A percentile compares a stretch with the other conserved stretches of the same genome.
phyloP scores from a whole-genome alignment of 2,329 filamentous ascomycete genomes.

The Claviceps sp. region DNA sequence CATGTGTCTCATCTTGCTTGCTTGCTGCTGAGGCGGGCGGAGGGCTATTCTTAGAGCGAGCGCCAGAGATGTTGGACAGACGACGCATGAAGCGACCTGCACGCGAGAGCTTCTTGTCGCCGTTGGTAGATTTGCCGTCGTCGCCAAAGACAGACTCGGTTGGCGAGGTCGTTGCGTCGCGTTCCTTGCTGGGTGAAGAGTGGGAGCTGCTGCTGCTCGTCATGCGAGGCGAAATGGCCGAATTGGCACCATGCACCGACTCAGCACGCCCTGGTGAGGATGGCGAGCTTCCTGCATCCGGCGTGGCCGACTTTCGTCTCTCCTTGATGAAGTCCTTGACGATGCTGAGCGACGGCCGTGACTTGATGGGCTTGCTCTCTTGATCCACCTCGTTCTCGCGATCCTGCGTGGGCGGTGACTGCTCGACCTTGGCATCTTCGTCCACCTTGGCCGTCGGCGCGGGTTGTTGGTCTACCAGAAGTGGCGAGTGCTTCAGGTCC shows the following conservation, averaged over 20 bases:
- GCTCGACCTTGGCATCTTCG: slow-evolving; percentile 19
- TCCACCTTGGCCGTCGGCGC: slow-evolving; percentile 11
- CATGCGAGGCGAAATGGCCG: slow-evolving; percentile 38
- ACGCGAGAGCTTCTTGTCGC: slow-evolving; percentile 36
- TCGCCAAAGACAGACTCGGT: slow-evolving; percentile 34
- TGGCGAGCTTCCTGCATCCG: slow-evolving; percentile 18
- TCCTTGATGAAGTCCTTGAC: slow-evolving; percentile 51
- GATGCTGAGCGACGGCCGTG: slow-evolving; percentile 42
- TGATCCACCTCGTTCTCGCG: slow-evolving; percentile 23
- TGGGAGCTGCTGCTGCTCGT: slow-evolving; percentile 48
- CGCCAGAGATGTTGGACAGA: slow-evolving; percentile 39
- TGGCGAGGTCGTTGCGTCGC: slow-evolving; percentile 22
- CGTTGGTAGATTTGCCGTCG: slow-evolving; percentile 27
- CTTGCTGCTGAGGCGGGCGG: slow-evolving; percentile 35
- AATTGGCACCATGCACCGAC: slow-evolving; percentile 28
- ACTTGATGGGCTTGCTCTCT: slow-evolving; percentile 22
- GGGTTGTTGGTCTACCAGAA: slow-evolving; percentile 42
- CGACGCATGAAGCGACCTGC: slow-evolving; percentile 46
- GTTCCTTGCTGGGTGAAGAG: slow-evolving; percentile 37
- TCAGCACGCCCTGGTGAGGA: slow-evolving; percentile 34
- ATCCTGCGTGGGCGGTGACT: slow-evolving; percentile 18
- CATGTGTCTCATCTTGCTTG: slow-evolving; percentile 29
- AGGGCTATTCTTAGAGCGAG: slow-evolving; percentile 30
- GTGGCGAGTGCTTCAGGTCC: slow-evolving; percentile 45
- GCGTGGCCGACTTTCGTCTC: slow-evolving; percentile 36